Base-by-base conservation (phyloP, 2,329 filamentous ascomycete genomes). In the Calcarisporium arbuscula region DNA sequence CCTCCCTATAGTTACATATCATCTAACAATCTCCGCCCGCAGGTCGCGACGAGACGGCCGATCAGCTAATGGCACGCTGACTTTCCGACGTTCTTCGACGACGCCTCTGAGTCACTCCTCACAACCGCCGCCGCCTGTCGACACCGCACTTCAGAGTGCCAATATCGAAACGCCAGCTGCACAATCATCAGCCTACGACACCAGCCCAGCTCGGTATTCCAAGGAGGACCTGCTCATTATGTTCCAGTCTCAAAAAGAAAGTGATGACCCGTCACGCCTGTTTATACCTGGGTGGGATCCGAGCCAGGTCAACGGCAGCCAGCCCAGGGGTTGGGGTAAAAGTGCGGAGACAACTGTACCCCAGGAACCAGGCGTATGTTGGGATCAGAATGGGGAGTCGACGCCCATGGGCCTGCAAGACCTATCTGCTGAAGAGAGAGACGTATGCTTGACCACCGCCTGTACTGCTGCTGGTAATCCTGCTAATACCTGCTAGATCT, bases 301-400 rank as follows among this genome's bases (percentile, higher is more conserved):
- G 19, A 75, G 79, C 39, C 73, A 79, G 32, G 64, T 77, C 26
- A 88, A 87, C 48, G 79, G 81, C 54, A 51, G 70, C 58, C 51
- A 66, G 46, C 49, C 75, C 58, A 61, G 79, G 57, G 74, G 76
- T 35, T 94, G 87, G 87, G 85, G 84, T 33, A 87, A 89, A 58
- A 72, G 70, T 47, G 74, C 76, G 39, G 88, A 95, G 45, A 74
- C 73, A 39, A 82, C 87, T 43, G 68, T 73, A 43, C 80, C 80
- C 39, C 77, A 84, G 51, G 88, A 90, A 28, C 85, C 89, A n/a
- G 87, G 92, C 43, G 77, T 90, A 27, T 96, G 89, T 58, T 98
- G 90, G 92, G 85, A 94, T 53, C 63, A 74, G 39, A 72, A 73
- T 40, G 87, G 85, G 17, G 72, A 73, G 34, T 70, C 78, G 28